These are phyloP conservation scores for Cladophialophora immunda DNA, from an alignment of 2,329 filamentous ascomycete genomes.

Conservation along the genomic window DNA sequence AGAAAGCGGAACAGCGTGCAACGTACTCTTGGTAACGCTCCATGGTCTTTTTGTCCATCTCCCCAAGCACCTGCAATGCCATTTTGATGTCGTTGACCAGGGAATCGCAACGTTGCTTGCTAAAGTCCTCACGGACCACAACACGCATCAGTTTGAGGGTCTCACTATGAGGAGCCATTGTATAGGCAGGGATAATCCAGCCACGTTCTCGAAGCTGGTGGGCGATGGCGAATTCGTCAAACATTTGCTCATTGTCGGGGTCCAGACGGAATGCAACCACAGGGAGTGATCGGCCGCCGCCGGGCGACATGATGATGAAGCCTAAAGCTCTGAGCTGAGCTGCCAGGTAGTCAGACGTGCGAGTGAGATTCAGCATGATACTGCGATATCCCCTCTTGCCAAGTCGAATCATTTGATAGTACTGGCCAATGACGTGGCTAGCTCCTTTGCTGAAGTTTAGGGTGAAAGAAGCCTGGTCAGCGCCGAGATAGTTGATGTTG, in stretches of 20 bases:
- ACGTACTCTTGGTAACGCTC: slow-evolving; percentile 72
- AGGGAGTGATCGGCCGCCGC: slow-evolving; percentile 78
- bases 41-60: slow-evolving; percentile 77
- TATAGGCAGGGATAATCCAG: slow-evolving; percentile 96
- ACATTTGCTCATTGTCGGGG: slow-evolving; percentile 63
- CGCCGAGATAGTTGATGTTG: slow-evolving; percentile 98
- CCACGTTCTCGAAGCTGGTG: slow-evolving; percentile 85
- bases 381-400: slow-evolving; percentile 90
- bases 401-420: slow-evolving; percentile 95
- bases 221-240: slow-evolving; percentile 80
- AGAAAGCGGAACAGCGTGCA: not conserved
- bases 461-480: slow-evolving; percentile 94
- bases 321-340: slow-evolving; percentile 75
- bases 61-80: slow-evolving; percentile 73
- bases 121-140: slow-evolving; percentile 93
- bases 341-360: slow-evolving; percentile 86
- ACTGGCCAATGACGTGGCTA: slow-evolving; percentile 93
- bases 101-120: slow-evolving; percentile 78
- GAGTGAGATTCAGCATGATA: slow-evolving; percentile 94
- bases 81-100: slow-evolving; percentile 82
- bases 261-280: slow-evolving; percentile 88
- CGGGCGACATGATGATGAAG: slow-evolving; percentile 88
- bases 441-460: slow-evolving; percentile 98
- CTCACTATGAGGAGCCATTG: slow-evolving; percentile 89
- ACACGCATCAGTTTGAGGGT: slow-evolving; percentile 88